Evolutionary conservation across 1,139 yeast species (phyloP).

Genomic region (Sugiyamaella sp.): DNA sequence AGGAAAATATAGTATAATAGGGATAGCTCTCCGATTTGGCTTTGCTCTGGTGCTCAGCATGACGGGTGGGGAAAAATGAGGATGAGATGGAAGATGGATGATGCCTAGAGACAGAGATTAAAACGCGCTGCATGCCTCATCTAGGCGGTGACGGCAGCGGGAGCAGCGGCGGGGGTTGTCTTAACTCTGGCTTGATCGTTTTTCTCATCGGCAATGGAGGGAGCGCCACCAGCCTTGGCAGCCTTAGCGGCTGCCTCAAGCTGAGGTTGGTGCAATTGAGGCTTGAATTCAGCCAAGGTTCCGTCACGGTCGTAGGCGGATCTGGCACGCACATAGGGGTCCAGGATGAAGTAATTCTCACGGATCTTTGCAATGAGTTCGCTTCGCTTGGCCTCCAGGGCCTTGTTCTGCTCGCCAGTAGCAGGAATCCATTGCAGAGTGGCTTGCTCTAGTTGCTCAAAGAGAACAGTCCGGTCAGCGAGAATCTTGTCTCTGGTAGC

Average conservation of each 20-base stretch:
- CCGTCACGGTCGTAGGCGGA: constrained; percentile 68
- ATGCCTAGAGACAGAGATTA: constrained; percentile 12
- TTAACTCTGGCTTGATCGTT: constrained; percentile 20
- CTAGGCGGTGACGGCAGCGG: constrained; percentile 20
- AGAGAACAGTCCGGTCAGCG: constrained; percentile 53
- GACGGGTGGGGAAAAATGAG: no score
- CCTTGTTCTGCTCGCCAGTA: constrained; percentile 47
- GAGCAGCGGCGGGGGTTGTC: constrained; percentile 22
- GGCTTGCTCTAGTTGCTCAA: constrained; percentile 53
- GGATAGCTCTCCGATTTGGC: no score
- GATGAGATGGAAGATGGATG: not conserved
- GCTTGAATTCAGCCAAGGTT: constrained; percentile 39
- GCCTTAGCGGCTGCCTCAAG: constrained; percentile 23
- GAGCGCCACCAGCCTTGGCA: constrained; percentile 7
- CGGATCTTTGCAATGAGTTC: constrained; percentile 53
- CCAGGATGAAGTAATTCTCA: constrained; percentile 61
- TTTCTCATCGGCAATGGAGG: constrained; percentile 17
- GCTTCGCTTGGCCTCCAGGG: constrained; percentile 52
- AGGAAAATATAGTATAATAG: no score
- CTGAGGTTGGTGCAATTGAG: constrained; percentile 22
- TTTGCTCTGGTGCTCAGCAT: no score
- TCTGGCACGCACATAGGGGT: constrained; percentile 73
- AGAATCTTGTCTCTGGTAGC: constrained; percentile 48
- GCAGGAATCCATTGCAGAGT: constrained; percentile 70
- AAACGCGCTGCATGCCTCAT: not conserved